Evolutionary conservation across 805 yeast species (phyloP).

Genomic region (Kodamaea fukazawae): DNA sequence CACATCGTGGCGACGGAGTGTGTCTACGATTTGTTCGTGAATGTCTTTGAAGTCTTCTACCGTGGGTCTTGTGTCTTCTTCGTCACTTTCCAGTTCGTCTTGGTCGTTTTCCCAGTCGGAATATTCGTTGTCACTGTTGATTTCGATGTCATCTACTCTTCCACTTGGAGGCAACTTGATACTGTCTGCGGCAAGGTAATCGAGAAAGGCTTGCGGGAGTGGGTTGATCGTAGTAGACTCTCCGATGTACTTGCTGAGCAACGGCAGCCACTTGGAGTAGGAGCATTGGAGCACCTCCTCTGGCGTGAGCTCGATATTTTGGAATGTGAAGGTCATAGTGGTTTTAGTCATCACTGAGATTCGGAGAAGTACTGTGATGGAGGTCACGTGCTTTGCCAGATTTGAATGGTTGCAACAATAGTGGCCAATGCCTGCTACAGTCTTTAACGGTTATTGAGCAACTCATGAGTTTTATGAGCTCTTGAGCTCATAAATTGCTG

Average conservation of each 20-base stretch:
- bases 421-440: too few relatives aligned
- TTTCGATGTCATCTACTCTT: conserved; percentile 10
- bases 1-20: conserved; percentile 50
- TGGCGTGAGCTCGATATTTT: conserved; percentile 22
- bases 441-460: too few relatives aligned
- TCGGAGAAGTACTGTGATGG: background rate
- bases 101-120: conserved; percentile 68
- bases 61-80: conserved; percentile 24
- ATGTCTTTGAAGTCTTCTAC: conserved; percentile 53
- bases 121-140: conserved; percentile 60
- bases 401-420: background rate
- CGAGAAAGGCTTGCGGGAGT: conserved; percentile 33
- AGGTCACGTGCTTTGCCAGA: background rate
- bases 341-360: background rate
- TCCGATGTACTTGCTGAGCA: conserved; percentile 19
- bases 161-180: conserved; percentile 45
- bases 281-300: conserved; percentile 33
- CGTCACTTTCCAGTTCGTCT: background rate
- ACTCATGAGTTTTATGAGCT: too few relatives aligned
- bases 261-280: conserved; percentile 34
- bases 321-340: conserved; percentile 23
- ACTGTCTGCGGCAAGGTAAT: conserved; percentile 56
- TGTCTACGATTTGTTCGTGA: conserved; percentile 48
- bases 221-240: conserved; percentile 29
- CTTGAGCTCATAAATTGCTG: too few relatives aligned